Percentiles rank a stretch among this genome's conserved stretches.
These are phyloP conservation scores for Sphenostylis stenocarpa DNA, from an alignment of 306 rosid species.

Conservation along the genomic window DNA sequence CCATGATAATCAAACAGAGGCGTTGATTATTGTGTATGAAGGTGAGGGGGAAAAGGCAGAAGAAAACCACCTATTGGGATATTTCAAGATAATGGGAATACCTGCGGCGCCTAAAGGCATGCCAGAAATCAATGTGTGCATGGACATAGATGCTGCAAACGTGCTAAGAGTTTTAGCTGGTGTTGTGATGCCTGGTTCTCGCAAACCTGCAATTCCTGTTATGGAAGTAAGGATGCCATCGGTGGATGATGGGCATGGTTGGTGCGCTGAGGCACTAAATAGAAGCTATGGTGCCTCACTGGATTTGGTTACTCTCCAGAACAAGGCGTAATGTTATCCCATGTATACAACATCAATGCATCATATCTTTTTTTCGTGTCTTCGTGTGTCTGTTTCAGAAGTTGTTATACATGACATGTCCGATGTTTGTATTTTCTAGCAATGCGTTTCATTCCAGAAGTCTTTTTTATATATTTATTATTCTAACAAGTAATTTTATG, in stretches of 20 bases:
- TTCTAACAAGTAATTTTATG: too few species aligned
- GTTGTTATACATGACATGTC: neutral
- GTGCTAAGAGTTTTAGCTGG: slow-evolving; percentile 66
- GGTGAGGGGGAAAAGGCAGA: slow-evolving; percentile 62
- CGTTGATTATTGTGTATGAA: slow-evolving; percentile 73
- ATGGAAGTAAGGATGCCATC: slow-evolving; percentile 92
- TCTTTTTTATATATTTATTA: too few species aligned
- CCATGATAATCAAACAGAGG: slow-evolving; percentile 76
- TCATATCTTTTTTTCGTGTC: neutral
- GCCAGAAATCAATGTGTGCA: slow-evolving; percentile 70
- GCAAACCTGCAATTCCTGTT: slow-evolving; percentile 51
- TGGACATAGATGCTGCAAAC: slow-evolving; percentile 78
- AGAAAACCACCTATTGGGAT: slow-evolving; percentile 78
- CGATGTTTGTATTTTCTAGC: slow-evolving; percentile 16
- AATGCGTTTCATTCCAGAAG: too few species aligned
- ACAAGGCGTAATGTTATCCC: slow-evolving; percentile 36
- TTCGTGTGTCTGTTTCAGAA: slow-evolving; percentile 24
- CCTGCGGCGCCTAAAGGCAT: slow-evolving; percentile 69
- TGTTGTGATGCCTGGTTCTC: slow-evolving; percentile 61
- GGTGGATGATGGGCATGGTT: slow-evolving; percentile 82
- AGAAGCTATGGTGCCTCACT: slow-evolving; percentile 56
- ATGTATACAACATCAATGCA: neutral
- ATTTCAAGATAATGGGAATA: slow-evolving; percentile 75
- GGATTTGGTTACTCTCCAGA: slow-evolving; percentile 60
- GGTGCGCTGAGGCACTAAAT: slow-evolving; percentile 80